These are phyloP conservation scores for Trametes polyzona DNA, from an alignment of 1,284 basidiomycete species.

Conservation along the genomic window DNA sequence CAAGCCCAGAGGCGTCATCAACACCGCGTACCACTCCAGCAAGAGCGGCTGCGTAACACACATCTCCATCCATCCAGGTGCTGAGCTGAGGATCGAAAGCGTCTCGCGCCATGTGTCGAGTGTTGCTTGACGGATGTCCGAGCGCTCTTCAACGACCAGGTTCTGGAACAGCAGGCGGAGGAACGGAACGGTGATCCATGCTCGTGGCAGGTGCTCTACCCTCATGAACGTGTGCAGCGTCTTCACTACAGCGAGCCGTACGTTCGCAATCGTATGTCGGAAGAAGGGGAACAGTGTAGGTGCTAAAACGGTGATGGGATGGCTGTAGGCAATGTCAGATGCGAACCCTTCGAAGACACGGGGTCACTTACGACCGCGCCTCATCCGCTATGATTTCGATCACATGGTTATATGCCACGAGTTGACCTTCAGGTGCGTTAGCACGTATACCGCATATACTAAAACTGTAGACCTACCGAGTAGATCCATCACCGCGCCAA, in stretches of 20 bases:
- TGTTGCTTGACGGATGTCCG: constrained; percentile 83
- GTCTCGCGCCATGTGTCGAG: constrained; percentile 81
- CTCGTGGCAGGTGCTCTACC: constrained; percentile 73
- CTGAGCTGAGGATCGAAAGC: constrained; percentile 56
- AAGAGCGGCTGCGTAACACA: constrained; percentile 57
- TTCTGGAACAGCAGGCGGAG: constrained; percentile 93
- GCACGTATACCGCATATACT: constrained; percentile 16
- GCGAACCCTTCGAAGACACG: background rate
- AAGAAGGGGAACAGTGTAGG: constrained; percentile 96
- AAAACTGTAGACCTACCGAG: constrained; percentile 57
- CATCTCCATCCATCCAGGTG: constrained; percentile 52
- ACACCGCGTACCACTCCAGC: constrained; percentile 84
- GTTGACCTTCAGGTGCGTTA: constrained; percentile 58
- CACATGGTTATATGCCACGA: constrained; percentile 83
- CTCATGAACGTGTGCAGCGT: constrained; percentile 88
- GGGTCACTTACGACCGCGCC: constrained; percentile 61
- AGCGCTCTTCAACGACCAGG: constrained; percentile 89
- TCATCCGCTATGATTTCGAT: constrained; percentile 77
- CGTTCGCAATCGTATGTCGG: constrained; percentile 94
- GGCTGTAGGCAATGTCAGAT: constrained; percentile 43
- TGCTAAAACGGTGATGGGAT: constrained; percentile 79
- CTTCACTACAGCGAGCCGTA: constrained; percentile 92
- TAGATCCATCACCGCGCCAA: constrained; percentile 97
- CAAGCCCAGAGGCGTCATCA: constrained; percentile 91
- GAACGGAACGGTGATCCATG: constrained; percentile 84